Evolutionary conservation across 78 protist species (phyloP).

Genomic region (Tieghemostelium lacteum): DNA sequence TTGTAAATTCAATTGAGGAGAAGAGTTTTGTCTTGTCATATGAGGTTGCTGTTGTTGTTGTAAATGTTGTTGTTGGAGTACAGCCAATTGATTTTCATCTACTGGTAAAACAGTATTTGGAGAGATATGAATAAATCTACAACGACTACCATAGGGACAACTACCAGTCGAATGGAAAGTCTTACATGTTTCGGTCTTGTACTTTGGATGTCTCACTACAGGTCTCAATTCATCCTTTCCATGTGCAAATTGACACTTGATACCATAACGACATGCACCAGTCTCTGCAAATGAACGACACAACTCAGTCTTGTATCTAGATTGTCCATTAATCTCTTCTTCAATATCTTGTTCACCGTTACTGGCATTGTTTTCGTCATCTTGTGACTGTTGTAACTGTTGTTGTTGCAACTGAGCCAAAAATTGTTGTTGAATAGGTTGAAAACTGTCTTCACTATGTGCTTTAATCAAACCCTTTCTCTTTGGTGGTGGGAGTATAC

Average conservation of each 20-base stretch:
- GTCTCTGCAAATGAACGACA: constrained; percentile 89
- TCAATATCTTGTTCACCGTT: constrained; percentile 38
- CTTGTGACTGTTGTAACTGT: constrained; percentile 30
- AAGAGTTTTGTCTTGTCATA: background rate
- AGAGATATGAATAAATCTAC: constrained; percentile 81
- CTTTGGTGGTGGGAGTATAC: constrained; percentile 1
- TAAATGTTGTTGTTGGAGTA: background rate
- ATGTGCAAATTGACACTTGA: constrained; percentile 94
- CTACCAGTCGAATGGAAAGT: constrained; percentile 84
- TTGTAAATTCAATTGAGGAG: background rate
- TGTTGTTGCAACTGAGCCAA: constrained; percentile 42
- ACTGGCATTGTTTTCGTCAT: background rate
- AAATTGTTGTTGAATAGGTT: constrained; percentile 7
- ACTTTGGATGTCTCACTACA: constrained; percentile 86
- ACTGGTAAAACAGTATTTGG: background rate
- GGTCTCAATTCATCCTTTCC: constrained; percentile 84
- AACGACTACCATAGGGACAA: constrained; percentile 88
- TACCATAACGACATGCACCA: constrained; percentile 89
- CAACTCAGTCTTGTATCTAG: constrained; percentile 90
- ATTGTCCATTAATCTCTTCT: constrained; percentile 76
- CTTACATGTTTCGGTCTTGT: constrained; percentile 90
- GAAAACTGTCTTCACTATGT: constrained; percentile 6
- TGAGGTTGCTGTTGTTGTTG: background rate
- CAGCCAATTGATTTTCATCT: background rate
- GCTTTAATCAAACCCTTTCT: constrained; percentile 25